Conservation (phyloP, 2,329 filamentous ascomycete species). For the Epichloe gansuensis region DNA sequence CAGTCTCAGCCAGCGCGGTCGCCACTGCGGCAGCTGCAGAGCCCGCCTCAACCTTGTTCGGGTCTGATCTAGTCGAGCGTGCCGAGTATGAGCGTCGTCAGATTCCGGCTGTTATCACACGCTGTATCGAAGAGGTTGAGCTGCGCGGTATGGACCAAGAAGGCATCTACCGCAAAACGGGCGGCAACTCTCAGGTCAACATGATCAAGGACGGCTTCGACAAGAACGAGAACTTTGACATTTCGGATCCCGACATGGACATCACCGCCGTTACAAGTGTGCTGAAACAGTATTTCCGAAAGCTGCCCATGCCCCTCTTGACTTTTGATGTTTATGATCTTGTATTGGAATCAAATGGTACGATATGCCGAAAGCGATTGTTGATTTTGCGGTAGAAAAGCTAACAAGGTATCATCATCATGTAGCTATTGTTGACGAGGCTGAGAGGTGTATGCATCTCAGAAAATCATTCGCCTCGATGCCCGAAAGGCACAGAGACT, state of each 20-base stretch:
- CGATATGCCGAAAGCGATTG: slow-evolving; percentile 19
- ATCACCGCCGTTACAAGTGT: slow-evolving; percentile 94
- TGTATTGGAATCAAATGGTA: slow-evolving; percentile 68
- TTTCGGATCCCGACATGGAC: slow-evolving; percentile 84
- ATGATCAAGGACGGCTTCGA: slow-evolving; percentile 86
- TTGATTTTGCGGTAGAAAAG: neutral
- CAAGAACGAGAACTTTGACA: slow-evolving; percentile 72
- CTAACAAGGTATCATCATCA: neutral
- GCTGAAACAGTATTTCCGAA: slow-evolving; percentile 94
- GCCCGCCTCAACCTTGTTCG: slow-evolving; percentile 57
- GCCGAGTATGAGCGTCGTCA: slow-evolving; percentile 79
- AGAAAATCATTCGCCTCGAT: slow-evolving; percentile 63
- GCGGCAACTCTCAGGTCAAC: slow-evolving; percentile 83
- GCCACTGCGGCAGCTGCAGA: slow-evolving; percentile 34
- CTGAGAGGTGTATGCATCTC: slow-evolving; percentile 58
- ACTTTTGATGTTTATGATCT: slow-evolving; percentile 88
- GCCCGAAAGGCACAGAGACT: slow-evolving; percentile 73
- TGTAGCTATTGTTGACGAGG: slow-evolving; percentile 49
- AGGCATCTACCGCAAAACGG: slow-evolving; percentile 95
- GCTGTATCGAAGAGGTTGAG: slow-evolving; percentile 95
- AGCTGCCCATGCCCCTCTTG: slow-evolving; percentile 75
- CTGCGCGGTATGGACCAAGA: slow-evolving; percentile 92
- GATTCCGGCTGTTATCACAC: slow-evolving; percentile 80
- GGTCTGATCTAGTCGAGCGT: slow-evolving; percentile 74
- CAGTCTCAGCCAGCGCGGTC: slow-evolving; percentile 28